phyloP scores from a whole-genome alignment of 2,329 filamentous ascomycete species.

The Shiraia sp. region DNA sequence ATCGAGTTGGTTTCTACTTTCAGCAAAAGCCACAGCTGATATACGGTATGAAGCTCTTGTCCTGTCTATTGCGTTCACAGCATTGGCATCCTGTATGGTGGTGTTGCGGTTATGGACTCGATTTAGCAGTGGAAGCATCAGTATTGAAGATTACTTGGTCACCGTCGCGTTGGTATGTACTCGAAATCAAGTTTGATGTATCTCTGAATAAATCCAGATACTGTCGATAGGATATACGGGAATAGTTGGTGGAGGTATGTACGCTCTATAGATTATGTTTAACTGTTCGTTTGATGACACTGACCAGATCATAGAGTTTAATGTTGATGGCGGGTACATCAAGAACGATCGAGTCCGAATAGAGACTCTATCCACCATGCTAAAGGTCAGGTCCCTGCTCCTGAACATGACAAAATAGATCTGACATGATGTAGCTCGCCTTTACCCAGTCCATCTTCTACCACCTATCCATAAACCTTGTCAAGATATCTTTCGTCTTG shows the following conservation, averaged over 20 bases:
- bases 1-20: conserved; percentile 30
- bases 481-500: conserved; percentile 37
- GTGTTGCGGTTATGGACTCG: conserved; percentile 35
- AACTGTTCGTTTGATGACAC: background rate
- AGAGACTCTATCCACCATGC: conserved; percentile 14
- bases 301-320: conserved; percentile 12
- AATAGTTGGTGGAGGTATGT: conserved; percentile 28
- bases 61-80: conserved; percentile 28
- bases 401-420: background rate
- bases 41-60: conserved; percentile 29
- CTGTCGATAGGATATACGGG: conserved; percentile 32
- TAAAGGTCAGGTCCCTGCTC: conserved; percentile 17
- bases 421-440: conserved; percentile 26
- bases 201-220: conserved; percentile 18
- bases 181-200: background rate
- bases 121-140: conserved; percentile 10
- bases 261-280: too few species aligned
- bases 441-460: conserved; percentile 37
- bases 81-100: conserved; percentile 27
- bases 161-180: conserved; percentile 28
- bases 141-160: conserved; percentile 34
- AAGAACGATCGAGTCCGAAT: background rate
- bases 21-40: conserved; percentile 22
- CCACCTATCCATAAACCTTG: conserved; percentile 35
- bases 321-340: conserved; percentile 2